A percentile compares a stretch with the other conserved stretches of the same genome.
Conservation (phyloP, 2,329 filamentous ascomycete species). For the Xylariales sp. region DNA sequence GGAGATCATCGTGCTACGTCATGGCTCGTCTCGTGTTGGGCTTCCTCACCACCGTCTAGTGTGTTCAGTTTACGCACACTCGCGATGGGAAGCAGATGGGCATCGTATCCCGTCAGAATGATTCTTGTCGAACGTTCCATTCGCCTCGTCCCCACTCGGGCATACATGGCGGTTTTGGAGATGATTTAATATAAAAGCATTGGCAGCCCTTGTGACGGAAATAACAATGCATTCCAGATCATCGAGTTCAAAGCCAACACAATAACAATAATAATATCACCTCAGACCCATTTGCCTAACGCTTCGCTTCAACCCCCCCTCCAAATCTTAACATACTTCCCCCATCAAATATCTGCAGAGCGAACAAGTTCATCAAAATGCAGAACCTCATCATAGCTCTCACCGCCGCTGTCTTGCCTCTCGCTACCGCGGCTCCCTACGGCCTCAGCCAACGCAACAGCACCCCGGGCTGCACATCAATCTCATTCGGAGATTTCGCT, state of each 20-base stretch:
- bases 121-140: conserved; percentile 21
- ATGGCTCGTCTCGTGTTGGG: conserved; percentile 34
- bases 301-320: neutral
- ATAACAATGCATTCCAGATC: conserved; percentile 7
- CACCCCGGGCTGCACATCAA: conserved; percentile 49
- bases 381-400: conserved; percentile 44
- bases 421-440: conserved; percentile 46
- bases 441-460: conserved; percentile 39
- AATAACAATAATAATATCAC: neutral
- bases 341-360: neutral
- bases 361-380: conserved; percentile 38
- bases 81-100: conserved; percentile 33
- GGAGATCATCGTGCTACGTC: conserved; percentile 42
- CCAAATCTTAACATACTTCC: neutral
- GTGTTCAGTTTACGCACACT: neutral
- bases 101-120: conserved; percentile 7
- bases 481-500: conserved; percentile 50
- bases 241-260: neutral
- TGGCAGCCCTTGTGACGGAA: neutral
- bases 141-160: conserved; percentile 10
- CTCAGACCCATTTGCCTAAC: too few species aligned
- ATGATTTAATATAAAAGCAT: conserved; percentile 19
- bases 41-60: conserved; percentile 11
- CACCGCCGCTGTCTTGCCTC: conserved; percentile 43
- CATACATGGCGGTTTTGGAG: neutral